Evolutionary conservation across 1,139 yeast species (phyloP).

Genomic region (Blastobotrys malaysiensis): DNA sequence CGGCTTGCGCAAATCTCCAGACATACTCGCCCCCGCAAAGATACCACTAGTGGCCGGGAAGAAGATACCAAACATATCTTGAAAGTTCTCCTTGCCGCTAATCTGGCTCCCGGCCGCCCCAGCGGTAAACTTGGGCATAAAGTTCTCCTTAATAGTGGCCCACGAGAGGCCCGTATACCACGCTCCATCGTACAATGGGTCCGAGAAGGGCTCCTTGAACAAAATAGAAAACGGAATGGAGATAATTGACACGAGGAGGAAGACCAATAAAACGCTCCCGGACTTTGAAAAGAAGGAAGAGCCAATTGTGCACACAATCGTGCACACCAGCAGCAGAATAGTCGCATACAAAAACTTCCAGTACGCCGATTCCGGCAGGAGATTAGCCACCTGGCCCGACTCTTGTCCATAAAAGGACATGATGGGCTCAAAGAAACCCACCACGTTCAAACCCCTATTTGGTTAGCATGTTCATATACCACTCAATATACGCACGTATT

Average conservation of each 20-base stretch:
- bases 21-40: conserved; percentile 98
- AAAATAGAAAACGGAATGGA: conserved; percentile 78
- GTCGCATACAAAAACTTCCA: conserved; percentile 62
- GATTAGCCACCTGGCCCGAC: conserved; percentile 50
- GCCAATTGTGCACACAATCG: conserved; percentile 73
- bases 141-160: conserved; percentile 56
- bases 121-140: conserved; percentile 72
- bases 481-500: conserved; percentile 43
- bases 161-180: conserved; percentile 70
- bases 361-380: conserved; percentile 54
- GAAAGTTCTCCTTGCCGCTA: conserved; percentile 63
- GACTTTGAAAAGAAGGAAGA: conserved; percentile 79
- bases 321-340: conserved; percentile 60
- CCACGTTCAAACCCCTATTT: conserved; percentile 57
- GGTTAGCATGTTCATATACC: conserved; percentile 8
- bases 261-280: conserved; percentile 66
- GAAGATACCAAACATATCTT: conserved; percentile 84
- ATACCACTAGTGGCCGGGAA: conserved; percentile 99
- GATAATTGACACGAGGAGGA: conserved; percentile 65
- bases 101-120: conserved; percentile 89
- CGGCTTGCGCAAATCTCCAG: conserved; percentile 86
- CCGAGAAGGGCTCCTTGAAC: conserved; percentile 54
- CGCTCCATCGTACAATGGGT: conserved; percentile 41
- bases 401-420: conserved; percentile 55
- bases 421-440: conserved; percentile 72